Evolutionary conservation across 257 asterid species (phyloP).

Genomic region (Coffea eugenioides): DNA sequence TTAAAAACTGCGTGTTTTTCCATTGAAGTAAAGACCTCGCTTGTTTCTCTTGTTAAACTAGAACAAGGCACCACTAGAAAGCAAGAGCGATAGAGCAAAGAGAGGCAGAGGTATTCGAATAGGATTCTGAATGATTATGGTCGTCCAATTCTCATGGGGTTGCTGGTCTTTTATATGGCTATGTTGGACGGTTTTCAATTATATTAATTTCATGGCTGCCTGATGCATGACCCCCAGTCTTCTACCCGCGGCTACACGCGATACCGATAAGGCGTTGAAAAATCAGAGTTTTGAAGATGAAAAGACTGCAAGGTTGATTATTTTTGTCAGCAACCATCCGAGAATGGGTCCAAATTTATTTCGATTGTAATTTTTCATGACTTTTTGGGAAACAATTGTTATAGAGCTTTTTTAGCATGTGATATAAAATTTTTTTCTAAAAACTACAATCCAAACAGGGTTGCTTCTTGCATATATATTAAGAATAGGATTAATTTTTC

Average conservation of each 20-base stretch:
- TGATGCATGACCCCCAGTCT: not conserved
- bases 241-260: not conserved
- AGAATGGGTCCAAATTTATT: not conserved
- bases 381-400: too few species aligned
- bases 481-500: too few species aligned
- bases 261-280: not conserved
- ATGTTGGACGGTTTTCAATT: not conserved
- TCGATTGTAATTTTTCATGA: too few species aligned
- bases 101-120: not conserved
- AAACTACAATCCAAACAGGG: too few species aligned
- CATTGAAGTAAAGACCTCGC: not conserved
- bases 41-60: not conserved
- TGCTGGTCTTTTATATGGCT: conserved; percentile 3
- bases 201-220: not conserved
- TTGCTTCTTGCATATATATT: too few species aligned
- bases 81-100: not conserved
- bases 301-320: not conserved
- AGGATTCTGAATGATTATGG: not conserved
- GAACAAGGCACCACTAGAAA: not conserved
- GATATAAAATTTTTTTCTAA: too few species aligned
- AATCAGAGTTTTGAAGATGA: conserved; percentile 4
- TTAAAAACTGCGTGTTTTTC: conserved; percentile 19
- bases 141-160: not conserved
- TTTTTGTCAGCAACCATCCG: not conserved
- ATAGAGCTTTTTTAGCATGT: too few species aligned